Conservation (phyloP, 2,329 filamentous ascomycete genomes). For the Colletotrichum sp. region DNA sequence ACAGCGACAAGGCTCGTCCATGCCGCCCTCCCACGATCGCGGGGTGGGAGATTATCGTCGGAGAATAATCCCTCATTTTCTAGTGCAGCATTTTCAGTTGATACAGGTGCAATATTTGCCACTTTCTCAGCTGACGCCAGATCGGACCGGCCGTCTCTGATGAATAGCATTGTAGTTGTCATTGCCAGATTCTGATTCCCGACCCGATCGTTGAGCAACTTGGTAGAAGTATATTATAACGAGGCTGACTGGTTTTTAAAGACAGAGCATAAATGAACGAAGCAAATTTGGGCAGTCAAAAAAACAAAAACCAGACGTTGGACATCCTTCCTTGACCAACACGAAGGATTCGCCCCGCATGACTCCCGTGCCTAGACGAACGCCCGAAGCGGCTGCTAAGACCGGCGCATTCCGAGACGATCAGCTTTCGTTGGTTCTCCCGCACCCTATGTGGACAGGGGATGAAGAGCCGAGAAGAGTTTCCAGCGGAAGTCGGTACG, state of each 20-base stretch:
- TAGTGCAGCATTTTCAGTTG: no score
- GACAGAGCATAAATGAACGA: background rate
- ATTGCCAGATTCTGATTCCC: background rate
- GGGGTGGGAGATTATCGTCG: background rate
- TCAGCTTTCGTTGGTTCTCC: background rate
- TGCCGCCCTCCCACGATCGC: background rate
- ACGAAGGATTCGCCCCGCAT: background rate
- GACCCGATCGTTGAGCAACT: background rate
- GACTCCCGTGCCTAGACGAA: background rate
- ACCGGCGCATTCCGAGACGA: background rate
- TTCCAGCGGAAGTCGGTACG: background rate
- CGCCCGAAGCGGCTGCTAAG: background rate
- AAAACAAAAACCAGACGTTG: background rate
- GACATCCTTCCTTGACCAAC: background rate
- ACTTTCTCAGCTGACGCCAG: background rate
- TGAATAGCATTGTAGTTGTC: background rate
- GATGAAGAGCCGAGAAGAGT: background rate
- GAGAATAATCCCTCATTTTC: background rate
- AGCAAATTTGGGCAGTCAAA: background rate
- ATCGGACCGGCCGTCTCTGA: background rate
- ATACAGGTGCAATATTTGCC: background rate
- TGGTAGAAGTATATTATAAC: accelerated
- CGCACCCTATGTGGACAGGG: background rate
- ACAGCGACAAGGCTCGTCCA: background rate
- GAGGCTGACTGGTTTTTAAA: background rate